Conservation (phyloP, 2,329 filamentous ascomycete genomes). For the Fusarium clavum region DNA sequence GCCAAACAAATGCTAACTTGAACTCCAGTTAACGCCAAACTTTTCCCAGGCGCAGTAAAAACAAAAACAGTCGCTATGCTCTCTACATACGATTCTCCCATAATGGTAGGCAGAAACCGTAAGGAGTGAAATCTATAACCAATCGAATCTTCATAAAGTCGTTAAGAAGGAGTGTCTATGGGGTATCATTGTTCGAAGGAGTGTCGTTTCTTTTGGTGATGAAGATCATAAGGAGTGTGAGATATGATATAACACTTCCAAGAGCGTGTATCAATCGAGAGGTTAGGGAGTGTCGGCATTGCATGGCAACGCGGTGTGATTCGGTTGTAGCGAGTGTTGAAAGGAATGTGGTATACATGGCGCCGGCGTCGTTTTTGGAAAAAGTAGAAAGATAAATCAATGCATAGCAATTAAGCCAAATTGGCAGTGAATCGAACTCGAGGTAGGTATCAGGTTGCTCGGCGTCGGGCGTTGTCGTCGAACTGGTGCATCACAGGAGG, state of each 20-base stretch:
- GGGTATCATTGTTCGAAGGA: slow-evolving; percentile 52
- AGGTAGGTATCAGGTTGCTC: slow-evolving; percentile 43
- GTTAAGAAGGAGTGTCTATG: slow-evolving; percentile 53
- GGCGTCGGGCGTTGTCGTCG: slow-evolving; percentile 53
- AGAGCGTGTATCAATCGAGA: slow-evolving; percentile 28
- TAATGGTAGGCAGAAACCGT: slow-evolving; percentile 52
- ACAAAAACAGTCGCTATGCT: slow-evolving; percentile 65
- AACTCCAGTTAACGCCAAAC: slow-evolving; percentile 45
- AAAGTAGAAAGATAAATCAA: slow-evolving; percentile 37
- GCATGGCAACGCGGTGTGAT: slow-evolving; percentile 43
- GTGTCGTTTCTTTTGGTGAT: slow-evolving; percentile 35
- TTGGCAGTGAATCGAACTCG: slow-evolving; percentile 35
- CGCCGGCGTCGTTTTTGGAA: slow-evolving; percentile 48
- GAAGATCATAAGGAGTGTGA: slow-evolving; percentile 51
- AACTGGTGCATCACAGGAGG: slow-evolving; percentile 47
- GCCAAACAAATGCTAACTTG: slow-evolving; percentile 44
- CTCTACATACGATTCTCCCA: slow-evolving; percentile 58
- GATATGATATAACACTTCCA: slow-evolving; percentile 49
- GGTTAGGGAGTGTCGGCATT: slow-evolving; percentile 50
- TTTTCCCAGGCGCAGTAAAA: slow-evolving; percentile 42
- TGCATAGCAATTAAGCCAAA: slow-evolving; percentile 33
- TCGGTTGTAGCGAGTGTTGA: slow-evolving; percentile 51
- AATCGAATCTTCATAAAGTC: slow-evolving; percentile 52
- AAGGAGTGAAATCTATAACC: slow-evolving; percentile 61
- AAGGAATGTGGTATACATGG: slow-evolving; percentile 54